Evolutionary conservation across 2,329 filamentous ascomycete genomes (phyloP), one percentile per base, ranked within the genome.

Genomic region (Sarocladiaceae sp.): DNA sequence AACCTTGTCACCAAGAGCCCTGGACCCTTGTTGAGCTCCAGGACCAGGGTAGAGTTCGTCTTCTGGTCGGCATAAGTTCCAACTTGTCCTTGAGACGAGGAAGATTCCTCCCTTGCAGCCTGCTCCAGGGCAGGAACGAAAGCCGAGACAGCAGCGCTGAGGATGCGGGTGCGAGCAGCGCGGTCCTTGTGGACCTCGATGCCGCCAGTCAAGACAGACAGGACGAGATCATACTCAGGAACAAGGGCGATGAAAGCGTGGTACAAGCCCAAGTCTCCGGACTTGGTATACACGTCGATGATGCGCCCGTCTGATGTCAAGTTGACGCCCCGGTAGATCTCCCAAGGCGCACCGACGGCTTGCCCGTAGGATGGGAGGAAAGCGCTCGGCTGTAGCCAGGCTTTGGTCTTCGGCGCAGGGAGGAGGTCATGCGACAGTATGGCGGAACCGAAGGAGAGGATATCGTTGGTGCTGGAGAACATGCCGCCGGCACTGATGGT

Each of bases 231-330:
- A 50, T 73, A 73, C 49, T 74, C 69, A 0, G 70, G 69, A 0
- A 75, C 54, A 2, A 75, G 52, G 15, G 58, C 63, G 0, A 72
- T 50, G 2, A 58, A 50, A 3, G 63, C 52, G 50, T 66, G 62
- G 53, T 73, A 74, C 12, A 54, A 45, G 13, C 65, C 63, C 3
- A 71, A 48, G 45, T 67, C 65, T 3, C 72, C 72, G 2, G 52
- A 56, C 52, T 75, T 76, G 19, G 66, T 65, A 54, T 72, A 73
- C 2, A 74, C 43, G 20, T 74, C 69, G 12, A 73, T 54, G 1
- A 68, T 50, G 3, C 67, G 64, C 20, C 62, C 58, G 46, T 67
- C 64, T 0, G 55, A 46, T 12, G 60, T 61, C 35, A 64, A 46
- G 45, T 55, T 55, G 42, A 61, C 51, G 33, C 57, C 53, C 27